phyloP scores from a whole-genome alignment of 1,284 basidiomycete species.

The Cutaneotrichosporon curvatum region DNA sequence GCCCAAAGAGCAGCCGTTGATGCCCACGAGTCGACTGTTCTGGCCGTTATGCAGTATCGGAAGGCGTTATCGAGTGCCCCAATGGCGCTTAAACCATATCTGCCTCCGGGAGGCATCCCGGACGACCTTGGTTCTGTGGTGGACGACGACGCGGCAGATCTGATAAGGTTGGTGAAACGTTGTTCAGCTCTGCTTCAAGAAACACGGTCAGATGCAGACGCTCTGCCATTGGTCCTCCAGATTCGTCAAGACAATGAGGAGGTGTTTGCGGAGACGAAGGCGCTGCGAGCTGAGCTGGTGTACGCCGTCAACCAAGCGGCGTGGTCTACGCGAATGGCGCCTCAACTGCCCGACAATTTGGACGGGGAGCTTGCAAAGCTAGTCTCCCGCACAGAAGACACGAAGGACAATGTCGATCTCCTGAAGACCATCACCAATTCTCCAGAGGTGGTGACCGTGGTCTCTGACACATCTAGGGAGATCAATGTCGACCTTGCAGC shows the following conservation, averaged over 20 bases:
- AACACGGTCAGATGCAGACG: conserved; percentile 3
- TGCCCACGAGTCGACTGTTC: conserved; percentile 9
- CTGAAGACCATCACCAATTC: background rate
- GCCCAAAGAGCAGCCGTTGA: conserved; percentile 6
- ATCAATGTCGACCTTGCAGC: background rate
- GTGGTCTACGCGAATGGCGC: conserved; percentile 4
- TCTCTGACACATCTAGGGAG: background rate
- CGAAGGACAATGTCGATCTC: no score
- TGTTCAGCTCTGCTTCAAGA: conserved; percentile 7
- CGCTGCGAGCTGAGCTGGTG: conserved; percentile 1
- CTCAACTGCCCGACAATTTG: background rate
- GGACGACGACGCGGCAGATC: conserved; percentile 13
- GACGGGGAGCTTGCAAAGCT: conserved; percentile 1
- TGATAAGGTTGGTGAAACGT: conserved; percentile 7
- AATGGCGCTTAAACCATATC: conserved; percentile 9
- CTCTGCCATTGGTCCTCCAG: conserved; percentile 9
- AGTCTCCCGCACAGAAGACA: background rate
- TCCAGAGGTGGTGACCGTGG: background rate
- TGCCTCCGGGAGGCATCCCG: conserved; percentile 6
- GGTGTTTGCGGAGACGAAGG: background rate
- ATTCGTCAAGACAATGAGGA: conserved; percentile 6
- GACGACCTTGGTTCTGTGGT: conserved; percentile 12
- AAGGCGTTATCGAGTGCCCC: conserved; percentile 8
- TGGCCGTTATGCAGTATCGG: conserved; percentile 20
- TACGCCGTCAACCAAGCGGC: conserved; percentile 5